Conservation (phyloP, 352 stramenopile genomes). For the Phytophthora multivora region DNA sequence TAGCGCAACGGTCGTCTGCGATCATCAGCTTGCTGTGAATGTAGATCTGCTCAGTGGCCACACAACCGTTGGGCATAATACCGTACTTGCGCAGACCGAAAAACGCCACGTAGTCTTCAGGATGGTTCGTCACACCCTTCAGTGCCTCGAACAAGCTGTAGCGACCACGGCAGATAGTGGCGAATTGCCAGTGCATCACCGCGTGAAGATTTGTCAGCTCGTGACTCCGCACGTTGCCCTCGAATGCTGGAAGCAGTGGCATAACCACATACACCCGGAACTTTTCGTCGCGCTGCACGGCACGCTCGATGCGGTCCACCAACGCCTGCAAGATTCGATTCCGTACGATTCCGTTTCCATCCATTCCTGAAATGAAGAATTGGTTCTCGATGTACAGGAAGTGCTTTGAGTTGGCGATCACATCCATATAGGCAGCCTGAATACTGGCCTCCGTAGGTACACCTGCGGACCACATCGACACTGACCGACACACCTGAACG, state of each 20-base stretch:
- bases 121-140: conserved; percentile 59
- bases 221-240: conserved; percentile 83
- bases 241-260: conserved; percentile 82
- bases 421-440: conserved; percentile 82
- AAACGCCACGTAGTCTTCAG: conserved; percentile 83
- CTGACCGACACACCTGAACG: conserved; percentile 82
- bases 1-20: conserved; percentile 88
- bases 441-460: conserved; percentile 84
- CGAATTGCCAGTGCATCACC: conserved; percentile 92
- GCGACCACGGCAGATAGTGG: conserved; percentile 80
- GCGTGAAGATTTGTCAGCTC: conserved; percentile 86
- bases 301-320: conserved; percentile 80
- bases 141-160: conserved; percentile 81
- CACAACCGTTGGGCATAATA: conserved; percentile 77
- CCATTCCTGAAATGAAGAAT: conserved; percentile 90
- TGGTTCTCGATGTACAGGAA: conserved; percentile 95
- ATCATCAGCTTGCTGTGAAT: conserved; percentile 93
- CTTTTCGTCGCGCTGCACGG: conserved; percentile 68
- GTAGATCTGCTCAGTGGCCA: conserved; percentile 92
- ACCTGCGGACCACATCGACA: conserved; percentile 88
- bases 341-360: conserved; percentile 75
- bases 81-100: conserved; percentile 86
- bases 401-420: conserved; percentile 80
- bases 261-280: conserved; percentile 90
- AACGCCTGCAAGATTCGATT: conserved; percentile 86